A percentile compares a stretch with the other conserved stretches of the same genome.
These are phyloP conservation scores for Acacia crassicarpa DNA, from an alignment of 306 rosid species.

Conservation along the genomic window DNA sequence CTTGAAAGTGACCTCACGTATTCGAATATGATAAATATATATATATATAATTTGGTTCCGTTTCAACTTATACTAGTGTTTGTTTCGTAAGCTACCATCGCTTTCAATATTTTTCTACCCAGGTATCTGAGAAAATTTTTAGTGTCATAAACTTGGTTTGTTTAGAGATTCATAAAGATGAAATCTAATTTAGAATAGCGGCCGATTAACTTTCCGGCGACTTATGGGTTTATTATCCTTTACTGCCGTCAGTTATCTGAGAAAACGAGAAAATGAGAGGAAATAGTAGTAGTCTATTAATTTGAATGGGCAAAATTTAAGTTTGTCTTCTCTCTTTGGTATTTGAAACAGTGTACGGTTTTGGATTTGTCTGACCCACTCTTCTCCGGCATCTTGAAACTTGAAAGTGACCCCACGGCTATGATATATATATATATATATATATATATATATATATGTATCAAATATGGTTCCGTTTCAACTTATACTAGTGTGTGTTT, in stretches of 20 bases:
- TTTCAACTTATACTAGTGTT: not conserved
- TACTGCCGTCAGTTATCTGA: not conserved
- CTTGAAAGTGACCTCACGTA: slow-evolving; percentile 5
- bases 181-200: not conserved
- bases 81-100: not conserved
- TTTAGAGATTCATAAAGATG: not conserved
- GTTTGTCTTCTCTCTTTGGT: not conserved
- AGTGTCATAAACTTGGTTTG: not conserved
- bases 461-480: not conserved
- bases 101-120: slow-evolving; percentile 11
- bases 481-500: not conserved
- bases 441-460: too few species aligned
- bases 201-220: not conserved
- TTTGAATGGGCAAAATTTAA: not conserved
- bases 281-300: not conserved
- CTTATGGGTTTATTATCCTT: slow-evolving; percentile 1
- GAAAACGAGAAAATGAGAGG: slow-evolving; percentile 3
- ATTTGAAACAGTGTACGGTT: not conserved
- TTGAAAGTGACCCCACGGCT: slow-evolving; percentile 4
- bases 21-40: too few species aligned
- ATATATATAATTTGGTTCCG: not conserved
- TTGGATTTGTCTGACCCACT: slow-evolving; percentile 13
- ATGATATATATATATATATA: too few species aligned
- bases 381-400: slow-evolving; percentile 6
- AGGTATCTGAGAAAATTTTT: slow-evolving; percentile 37